Base-by-base conservation (phyloP, 371 early-diverging fungal genomes). In the Syncephalis fuscata region DNA sequence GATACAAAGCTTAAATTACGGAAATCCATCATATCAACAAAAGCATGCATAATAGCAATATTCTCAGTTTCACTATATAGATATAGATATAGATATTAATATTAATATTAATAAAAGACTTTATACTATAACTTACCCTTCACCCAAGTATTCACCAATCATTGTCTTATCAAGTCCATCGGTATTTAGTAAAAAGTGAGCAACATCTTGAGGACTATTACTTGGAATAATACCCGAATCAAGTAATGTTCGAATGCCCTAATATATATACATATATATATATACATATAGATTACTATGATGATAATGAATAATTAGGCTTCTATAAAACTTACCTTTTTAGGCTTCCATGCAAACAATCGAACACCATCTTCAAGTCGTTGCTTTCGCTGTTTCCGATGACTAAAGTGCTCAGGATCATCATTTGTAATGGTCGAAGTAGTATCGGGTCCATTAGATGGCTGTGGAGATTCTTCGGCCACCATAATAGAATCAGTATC, bases 101-200 rank as follows among this genome's bases (percentile, higher is more conserved):
- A 20, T 7, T 15, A 2, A 7, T 17, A 21, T 20, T 3, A 7
- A 45, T 26, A 45, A 4, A 20, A 4, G 14, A 19, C 2, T 45
- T 7, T 21, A 16, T 23, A 15, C 9, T 16, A 23, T 32, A 7
- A 32, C 32, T 32, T 32, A 45, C 21, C 82, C 87, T 59, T 94
- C 93, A 41, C 97, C 96, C 37, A 99, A 65, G 55, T 78, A 96
- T 64, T 94, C 96, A 45, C 99, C 99, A 56, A 99, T 73, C 54
- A 71, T 65, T 11, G 74, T 65, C 59, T 95, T 91, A 62, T 80
- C 80, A 15, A 92, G 61, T 4, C 82, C 85, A 44, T 82, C 84
- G 14, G 82, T 78, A 26, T 58, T 61, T 25, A 79, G 59, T 50
- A 94, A 61, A 54, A 93, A 86, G 3, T 60, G 50, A 3, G 88